Evolutionary conservation across 1,284 basidiomycete genomes (phyloP).

Genomic region (Fomitopsis pinicola): DNA sequence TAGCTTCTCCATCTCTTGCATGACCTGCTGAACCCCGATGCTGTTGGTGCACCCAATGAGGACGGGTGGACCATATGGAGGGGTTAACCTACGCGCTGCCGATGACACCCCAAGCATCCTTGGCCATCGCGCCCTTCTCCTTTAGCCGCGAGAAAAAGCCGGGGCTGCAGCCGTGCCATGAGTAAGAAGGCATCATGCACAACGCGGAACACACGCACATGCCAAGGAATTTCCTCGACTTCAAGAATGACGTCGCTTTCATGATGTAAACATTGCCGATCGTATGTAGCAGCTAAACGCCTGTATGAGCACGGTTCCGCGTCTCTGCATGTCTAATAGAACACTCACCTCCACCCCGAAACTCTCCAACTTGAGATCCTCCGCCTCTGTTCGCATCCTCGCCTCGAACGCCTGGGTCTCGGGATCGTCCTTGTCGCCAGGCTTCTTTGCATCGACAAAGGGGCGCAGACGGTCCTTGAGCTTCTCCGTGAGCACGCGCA

Average conservation of each 20-base stretch:
- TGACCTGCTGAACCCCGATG: slow-evolving; percentile 65
- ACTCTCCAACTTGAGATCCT: slow-evolving; percentile 96
- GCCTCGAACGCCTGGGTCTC: slow-evolving; percentile 80
- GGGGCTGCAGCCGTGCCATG: slow-evolving; percentile 44
- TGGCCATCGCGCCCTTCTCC: slow-evolving; percentile 90
- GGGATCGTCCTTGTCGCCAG: slow-evolving; percentile 81
- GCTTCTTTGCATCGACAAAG: slow-evolving; percentile 85
- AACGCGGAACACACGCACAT: slow-evolving; percentile 49
- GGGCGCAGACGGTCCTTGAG: slow-evolving; percentile 82
- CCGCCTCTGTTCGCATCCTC: slow-evolving; percentile 82
- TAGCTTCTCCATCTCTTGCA: slow-evolving; percentile 88
- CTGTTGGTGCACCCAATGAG: slow-evolving; percentile 29
- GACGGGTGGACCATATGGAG: slow-evolving; percentile 4
- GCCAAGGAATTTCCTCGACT: slow-evolving; percentile 87
- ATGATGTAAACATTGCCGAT: slow-evolving; percentile 91
- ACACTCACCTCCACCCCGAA: slow-evolving; percentile 88
- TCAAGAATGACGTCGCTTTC: slow-evolving; percentile 91
- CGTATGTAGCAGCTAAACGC: slow-evolving; percentile 66
- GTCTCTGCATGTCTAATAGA: background rate
- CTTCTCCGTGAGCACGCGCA: slow-evolving; percentile 71
- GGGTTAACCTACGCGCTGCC: slow-evolving; percentile 74
- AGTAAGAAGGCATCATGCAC: background rate
- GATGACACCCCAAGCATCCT: slow-evolving; percentile 92
- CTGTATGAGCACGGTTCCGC: background rate
- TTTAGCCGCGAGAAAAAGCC: slow-evolving; percentile 94